phyloP scores from a whole-genome alignment of 306 rosid genomes.

The Coriaria nepalensis region DNA sequence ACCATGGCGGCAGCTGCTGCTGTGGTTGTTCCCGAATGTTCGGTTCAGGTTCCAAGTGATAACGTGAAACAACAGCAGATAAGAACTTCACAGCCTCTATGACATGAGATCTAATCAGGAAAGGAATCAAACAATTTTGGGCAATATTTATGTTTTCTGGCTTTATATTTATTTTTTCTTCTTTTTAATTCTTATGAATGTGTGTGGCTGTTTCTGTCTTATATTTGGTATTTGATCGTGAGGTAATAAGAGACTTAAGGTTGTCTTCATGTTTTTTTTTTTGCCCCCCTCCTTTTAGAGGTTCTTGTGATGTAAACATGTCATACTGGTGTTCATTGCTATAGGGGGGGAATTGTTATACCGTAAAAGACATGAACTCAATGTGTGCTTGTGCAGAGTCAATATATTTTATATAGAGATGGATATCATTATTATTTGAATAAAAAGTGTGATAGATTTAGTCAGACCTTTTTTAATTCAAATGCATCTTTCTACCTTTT shows the following conservation, averaged over 20 bases:
- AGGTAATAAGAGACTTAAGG: slow-evolving; percentile 53
- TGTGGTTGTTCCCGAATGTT: slow-evolving; percentile 35
- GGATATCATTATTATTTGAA: too few species aligned
- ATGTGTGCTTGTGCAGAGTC: slow-evolving; percentile 48
- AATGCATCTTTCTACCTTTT: slow-evolving; percentile 10
- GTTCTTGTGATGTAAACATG: slow-evolving; percentile 8
- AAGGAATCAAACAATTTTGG: slow-evolving; percentile 69
- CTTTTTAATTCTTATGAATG: slow-evolving; percentile 11
- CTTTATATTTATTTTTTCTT: slow-evolving; percentile 31
- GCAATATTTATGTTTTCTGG: slow-evolving; percentile 33
- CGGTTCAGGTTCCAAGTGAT: slow-evolving; percentile 59
- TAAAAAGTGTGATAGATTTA: slow-evolving; percentile 40
- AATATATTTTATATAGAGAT: too few species aligned
- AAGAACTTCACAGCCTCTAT: slow-evolving; percentile 59
- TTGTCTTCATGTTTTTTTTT: slow-evolving; percentile 27
- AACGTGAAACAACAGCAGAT: slow-evolving; percentile 63
- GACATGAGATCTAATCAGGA: slow-evolving; percentile 15
- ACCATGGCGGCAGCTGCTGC: slow-evolving; percentile 58
- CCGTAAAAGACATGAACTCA: slow-evolving; percentile 61
- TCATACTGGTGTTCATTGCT: slow-evolving; percentile 30
- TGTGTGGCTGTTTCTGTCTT: slow-evolving; percentile 15
- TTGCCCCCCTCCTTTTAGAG: too few species aligned
- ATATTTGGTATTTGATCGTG: slow-evolving; percentile 56
- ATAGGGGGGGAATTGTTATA: slow-evolving; percentile 47
- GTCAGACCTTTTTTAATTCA: slow-evolving; percentile 7